Conservation (phyloP, 371 early-diverging fungal genomes). For the Mortierella sp. region DNA sequence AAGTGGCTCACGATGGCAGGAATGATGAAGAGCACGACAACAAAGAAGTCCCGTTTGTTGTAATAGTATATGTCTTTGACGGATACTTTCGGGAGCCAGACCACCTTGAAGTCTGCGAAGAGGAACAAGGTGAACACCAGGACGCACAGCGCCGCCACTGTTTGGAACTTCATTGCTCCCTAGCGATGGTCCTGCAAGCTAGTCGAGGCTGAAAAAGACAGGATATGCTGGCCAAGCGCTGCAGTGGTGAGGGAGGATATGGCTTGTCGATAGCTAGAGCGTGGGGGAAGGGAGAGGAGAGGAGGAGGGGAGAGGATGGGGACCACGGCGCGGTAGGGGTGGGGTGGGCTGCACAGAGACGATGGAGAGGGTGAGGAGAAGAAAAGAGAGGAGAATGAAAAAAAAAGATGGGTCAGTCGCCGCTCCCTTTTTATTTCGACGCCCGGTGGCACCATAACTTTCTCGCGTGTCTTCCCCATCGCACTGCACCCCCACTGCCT, state of each 20-base stretch:
- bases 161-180: conserved; percentile 11
- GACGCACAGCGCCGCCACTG: conserved; percentile 6
- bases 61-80: conserved; percentile 22
- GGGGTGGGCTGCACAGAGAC: neutral
- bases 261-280: neutral
- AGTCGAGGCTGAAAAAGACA: neutral
- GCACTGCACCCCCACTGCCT: too few species aligned
- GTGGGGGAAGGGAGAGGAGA: neutral
- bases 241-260: too few species aligned
- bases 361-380: neutral
- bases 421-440: conserved; percentile 7
- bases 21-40: conserved; percentile 10
- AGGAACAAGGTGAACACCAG: conserved; percentile 9
- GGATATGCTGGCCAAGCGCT: too few species aligned
- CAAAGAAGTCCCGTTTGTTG: conserved; percentile 29
- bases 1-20: conserved; percentile 30
- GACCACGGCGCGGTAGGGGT: conserved; percentile 6
- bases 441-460: too few species aligned
- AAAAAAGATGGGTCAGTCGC: neutral
- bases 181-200: too few species aligned
- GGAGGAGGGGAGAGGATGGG: neutral
- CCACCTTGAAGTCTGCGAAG: conserved; percentile 20
- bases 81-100: conserved; percentile 13
- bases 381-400: conserved; percentile 6
- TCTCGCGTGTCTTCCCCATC: too few species aligned